phyloP scores from a whole-genome alignment of 176 grass and related monocot genomes.

The Zizania latifolia region DNA sequence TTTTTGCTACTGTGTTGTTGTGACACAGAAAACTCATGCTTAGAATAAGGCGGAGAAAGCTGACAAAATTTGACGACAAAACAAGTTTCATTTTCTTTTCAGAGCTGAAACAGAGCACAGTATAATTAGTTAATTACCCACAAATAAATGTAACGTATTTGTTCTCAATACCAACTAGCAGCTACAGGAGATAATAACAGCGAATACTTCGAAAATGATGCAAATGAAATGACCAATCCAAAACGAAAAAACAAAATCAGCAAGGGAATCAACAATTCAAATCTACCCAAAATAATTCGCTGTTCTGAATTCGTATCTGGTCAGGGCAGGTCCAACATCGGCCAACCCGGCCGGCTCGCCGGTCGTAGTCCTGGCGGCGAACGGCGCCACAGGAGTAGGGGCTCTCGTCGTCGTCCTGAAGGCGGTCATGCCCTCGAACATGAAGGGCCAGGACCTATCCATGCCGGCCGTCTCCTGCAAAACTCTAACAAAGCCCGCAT shows the following conservation, averaged over 20 bases:
- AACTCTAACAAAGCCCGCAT: conserved; percentile 33
- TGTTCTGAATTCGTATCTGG: conserved; percentile 37
- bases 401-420: conserved; percentile 23
- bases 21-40: neutral
- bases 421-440: conserved; percentile 47
- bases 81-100: neutral
- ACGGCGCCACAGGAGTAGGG: conserved; percentile 10
- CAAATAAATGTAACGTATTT: neutral
- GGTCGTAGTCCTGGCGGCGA: conserved; percentile 7
- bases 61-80: neutral
- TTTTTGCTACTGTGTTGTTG: neutral
- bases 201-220: neutral
- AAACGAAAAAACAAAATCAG: neutral
- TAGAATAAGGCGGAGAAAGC: neutral
- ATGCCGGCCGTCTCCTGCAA: conserved; percentile 47
- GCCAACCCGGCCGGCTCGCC: conserved; percentile 8
- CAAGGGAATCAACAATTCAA: neutral
- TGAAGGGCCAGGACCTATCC: conserved; percentile 53
- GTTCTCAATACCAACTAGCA: neutral
- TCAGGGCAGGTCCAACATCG: conserved; percentile 24
- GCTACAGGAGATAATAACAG: neutral
- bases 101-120: neutral
- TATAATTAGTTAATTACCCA: too few relatives aligned
- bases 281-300: conserved; percentile 35
- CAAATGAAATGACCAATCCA: neutral